Percentiles rank a stretch among this genome's conserved stretches.
phyloP scores from a whole-genome alignment of 2,329 filamentous ascomycete genomes.

The Taxawa tesnikishii region DNA sequence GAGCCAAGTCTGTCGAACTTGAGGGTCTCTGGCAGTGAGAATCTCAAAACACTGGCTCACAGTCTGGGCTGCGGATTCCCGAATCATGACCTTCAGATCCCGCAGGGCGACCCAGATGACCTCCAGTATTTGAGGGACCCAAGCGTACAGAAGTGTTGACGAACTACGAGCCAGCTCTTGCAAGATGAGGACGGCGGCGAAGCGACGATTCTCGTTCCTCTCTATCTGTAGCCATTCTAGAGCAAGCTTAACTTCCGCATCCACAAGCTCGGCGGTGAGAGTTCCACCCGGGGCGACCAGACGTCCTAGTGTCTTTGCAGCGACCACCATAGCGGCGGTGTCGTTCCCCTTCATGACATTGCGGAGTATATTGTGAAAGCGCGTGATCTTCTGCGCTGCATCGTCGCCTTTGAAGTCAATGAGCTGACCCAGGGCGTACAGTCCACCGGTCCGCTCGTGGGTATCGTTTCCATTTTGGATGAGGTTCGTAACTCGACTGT shows the following conservation, averaged over 20 bases:
- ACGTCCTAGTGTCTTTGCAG: slow-evolving; percentile 78
- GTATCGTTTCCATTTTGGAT: slow-evolving; percentile 79
- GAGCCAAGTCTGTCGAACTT: slow-evolving; percentile 81
- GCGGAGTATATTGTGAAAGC: slow-evolving; percentile 84
- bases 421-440: slow-evolving; percentile 81
- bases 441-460: slow-evolving; percentile 78
- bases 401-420: slow-evolving; percentile 97
- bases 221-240: slow-evolving; percentile 96
- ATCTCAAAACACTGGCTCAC: slow-evolving; percentile 95
- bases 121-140: slow-evolving; percentile 89
- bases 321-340: slow-evolving; percentile 77
- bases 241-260: slow-evolving; percentile 91
- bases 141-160: slow-evolving; percentile 88
- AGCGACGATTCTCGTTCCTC: slow-evolving; percentile 81
- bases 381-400: slow-evolving; percentile 80
- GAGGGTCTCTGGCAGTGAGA: slow-evolving; percentile 81
- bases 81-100: slow-evolving; percentile 81
- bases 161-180: slow-evolving; percentile 86
- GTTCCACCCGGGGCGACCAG: slow-evolving; percentile 87
- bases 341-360: slow-evolving; percentile 84
- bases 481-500: slow-evolving; percentile 52
- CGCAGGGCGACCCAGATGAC: slow-evolving; percentile 91
- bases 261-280: slow-evolving; percentile 87
- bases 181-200: slow-evolving; percentile 83
- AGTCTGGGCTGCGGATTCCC: slow-evolving; percentile 82